phyloP scores from a whole-genome alignment of 768 basidiomycete genomes.

The Suillus tomentosus region DNA sequence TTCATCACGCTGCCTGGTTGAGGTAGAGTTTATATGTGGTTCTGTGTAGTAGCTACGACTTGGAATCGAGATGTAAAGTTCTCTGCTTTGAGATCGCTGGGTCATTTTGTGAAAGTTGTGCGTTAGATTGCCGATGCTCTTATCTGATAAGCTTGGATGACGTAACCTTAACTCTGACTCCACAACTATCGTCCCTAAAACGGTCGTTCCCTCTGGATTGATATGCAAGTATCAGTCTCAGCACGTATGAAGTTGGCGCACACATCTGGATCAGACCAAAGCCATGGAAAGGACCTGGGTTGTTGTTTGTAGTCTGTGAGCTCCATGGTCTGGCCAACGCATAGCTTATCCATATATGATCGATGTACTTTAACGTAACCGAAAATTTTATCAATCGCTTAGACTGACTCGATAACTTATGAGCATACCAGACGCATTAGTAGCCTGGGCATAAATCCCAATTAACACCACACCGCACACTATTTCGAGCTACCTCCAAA shows the following conservation, averaged over 20 bases:
- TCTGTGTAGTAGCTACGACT: conserved; percentile 2
- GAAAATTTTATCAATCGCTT: not conserved
- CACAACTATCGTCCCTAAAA: too few species aligned
- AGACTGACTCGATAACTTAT: not conserved
- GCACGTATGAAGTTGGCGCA: not conserved
- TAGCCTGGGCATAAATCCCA: not conserved
- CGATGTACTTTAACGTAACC: not conserved
- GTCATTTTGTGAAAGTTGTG: not conserved
- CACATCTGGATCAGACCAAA: not conserved
- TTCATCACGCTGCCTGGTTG: not conserved
- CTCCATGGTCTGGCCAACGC: not conserved
- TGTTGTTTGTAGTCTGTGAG: not conserved
- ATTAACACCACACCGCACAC: not conserved
- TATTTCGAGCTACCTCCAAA: conserved; percentile 1
- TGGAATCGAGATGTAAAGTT: not conserved
- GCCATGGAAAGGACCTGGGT: not conserved
- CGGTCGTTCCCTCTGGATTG: too few species aligned
- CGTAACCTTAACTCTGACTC: not conserved
- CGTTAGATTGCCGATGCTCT: not conserved
- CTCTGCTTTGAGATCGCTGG: not conserved
- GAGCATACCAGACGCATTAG: conserved; percentile 1
- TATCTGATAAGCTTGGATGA: conserved; percentile 1
- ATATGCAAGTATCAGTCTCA: not conserved
- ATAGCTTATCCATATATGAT: not conserved
- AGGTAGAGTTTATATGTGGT: not conserved